Conservation (phyloP, 495 filamentous ascomycete species). For the Tuber microsphaerosporum region DNA sequence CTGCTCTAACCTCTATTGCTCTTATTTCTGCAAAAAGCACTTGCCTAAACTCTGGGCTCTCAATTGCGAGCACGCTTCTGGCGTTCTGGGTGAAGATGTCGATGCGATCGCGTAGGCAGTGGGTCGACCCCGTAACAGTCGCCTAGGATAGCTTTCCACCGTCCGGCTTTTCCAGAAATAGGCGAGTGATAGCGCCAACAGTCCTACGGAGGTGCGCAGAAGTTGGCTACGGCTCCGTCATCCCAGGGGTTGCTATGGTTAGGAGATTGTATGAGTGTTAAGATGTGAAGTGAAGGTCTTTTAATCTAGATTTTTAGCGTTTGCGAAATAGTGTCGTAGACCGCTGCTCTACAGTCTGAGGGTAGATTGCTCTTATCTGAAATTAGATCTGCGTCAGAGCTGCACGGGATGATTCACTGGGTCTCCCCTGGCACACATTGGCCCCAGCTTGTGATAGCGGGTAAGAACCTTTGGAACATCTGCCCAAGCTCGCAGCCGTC, state of each 20-base stretch:
- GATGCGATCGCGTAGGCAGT: conserved; percentile 30
- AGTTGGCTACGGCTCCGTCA: conserved; percentile 42
- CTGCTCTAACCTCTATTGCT: conserved; percentile 40
- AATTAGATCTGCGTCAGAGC: neutral
- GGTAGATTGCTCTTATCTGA: conserved; percentile 32
- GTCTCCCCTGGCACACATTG: conserved; percentile 38
- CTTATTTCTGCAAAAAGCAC: conserved; percentile 43
- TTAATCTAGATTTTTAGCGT: conserved; percentile 45
- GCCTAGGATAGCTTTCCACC: conserved; percentile 33
- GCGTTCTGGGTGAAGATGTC: conserved; percentile 40
- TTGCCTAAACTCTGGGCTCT: conserved; percentile 39
- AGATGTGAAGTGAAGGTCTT: conserved; percentile 43
- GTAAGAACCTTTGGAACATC: conserved; percentile 43
- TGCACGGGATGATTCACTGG: neutral
- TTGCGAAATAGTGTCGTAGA: conserved; percentile 41
- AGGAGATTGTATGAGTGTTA: conserved; percentile 38
- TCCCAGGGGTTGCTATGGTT: conserved; percentile 27
- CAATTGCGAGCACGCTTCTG: conserved; percentile 35
- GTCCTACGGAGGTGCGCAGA: conserved; percentile 44
- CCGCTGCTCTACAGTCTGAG: conserved; percentile 44
- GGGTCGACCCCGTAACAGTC: conserved; percentile 44
- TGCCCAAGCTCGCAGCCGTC: neutral
- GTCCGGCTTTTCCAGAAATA: conserved; percentile 38
- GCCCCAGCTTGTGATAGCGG: conserved; percentile 41
- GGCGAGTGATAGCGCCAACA: conserved; percentile 46